phyloP scores from a whole-genome alignment of 306 rosid species.

The Quercus agrifolia region DNA sequence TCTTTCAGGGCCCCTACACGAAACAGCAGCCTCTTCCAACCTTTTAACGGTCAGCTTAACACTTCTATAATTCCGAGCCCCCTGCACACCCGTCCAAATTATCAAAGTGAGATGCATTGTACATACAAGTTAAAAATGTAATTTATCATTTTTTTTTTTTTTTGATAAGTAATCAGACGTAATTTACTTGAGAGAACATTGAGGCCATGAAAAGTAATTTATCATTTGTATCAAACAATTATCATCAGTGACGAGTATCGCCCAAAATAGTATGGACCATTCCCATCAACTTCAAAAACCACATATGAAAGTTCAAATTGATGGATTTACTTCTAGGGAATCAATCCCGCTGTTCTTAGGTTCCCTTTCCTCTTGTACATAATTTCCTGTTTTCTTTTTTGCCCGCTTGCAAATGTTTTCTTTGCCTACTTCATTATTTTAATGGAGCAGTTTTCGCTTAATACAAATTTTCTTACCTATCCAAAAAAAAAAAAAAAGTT shows the following conservation, averaged over 20 bases:
- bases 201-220: background rate
- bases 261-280: background rate
- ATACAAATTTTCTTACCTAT: too few species aligned
- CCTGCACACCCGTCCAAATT: constrained; percentile 36
- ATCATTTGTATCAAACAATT: background rate
- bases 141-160: too few species aligned
- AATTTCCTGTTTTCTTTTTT: too few species aligned
- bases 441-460: too few species aligned
- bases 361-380: background rate
- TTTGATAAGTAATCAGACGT: too few species aligned
- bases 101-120: background rate
- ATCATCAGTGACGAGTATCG: background rate
- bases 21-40: constrained; percentile 88
- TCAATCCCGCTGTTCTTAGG: background rate
- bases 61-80: constrained; percentile 64
- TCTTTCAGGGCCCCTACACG: constrained; percentile 73
- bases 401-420: too few species aligned
- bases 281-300: background rate
- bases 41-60: constrained; percentile 60
- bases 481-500: too few species aligned
- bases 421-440: too few species aligned
- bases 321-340: background rate
- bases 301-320: background rate
- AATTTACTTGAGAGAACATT: too few species aligned
- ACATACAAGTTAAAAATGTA: background rate